phyloP scores from a whole-genome alignment of 768 basidiomycete species.

The Pholiota molesta region DNA sequence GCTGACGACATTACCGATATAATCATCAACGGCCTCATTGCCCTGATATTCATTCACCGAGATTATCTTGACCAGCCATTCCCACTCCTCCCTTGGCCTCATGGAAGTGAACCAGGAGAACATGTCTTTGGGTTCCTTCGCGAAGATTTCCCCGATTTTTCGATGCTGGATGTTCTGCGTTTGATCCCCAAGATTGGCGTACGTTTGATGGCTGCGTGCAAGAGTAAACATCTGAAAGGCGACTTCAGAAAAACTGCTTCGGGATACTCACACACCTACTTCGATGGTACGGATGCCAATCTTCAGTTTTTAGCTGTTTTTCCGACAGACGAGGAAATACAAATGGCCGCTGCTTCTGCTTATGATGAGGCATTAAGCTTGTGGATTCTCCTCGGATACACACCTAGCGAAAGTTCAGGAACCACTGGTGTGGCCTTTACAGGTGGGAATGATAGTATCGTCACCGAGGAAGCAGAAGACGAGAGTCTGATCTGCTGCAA shows the following conservation, averaged over 20 bases:
- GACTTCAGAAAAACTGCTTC: background rate
- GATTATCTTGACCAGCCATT: constrained; percentile 23
- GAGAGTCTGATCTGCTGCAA: too few relatives aligned
- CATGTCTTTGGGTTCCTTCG: constrained; percentile 9
- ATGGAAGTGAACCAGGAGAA: constrained; percentile 1
- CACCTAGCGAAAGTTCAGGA: background rate
- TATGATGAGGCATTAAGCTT: background rate
- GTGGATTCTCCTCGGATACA: background rate
- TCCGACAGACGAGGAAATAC: background rate
- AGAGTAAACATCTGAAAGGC: background rate
- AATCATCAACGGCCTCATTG: constrained; percentile 34
- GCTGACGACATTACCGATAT: constrained; percentile 30
- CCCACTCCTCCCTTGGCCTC: constrained; percentile 36
- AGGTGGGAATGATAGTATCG: too few relatives aligned
- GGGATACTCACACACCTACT: constrained; percentile 2
- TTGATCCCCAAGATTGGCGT: constrained; percentile 13
- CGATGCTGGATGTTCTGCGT: constrained; percentile 5
- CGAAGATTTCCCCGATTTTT: constrained; percentile 7
- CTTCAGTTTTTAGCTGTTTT: background rate
- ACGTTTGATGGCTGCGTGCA: background rate
- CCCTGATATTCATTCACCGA: constrained; percentile 35
- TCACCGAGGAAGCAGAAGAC: too few relatives aligned
- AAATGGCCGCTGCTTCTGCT: background rate
- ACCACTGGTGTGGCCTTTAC: too few relatives aligned
- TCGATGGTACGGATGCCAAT: background rate